Evolutionary conservation across 2,329 filamentous ascomycete genomes (phyloP), one percentile per base, ranked within the genome.

Genomic region (Colletotrichum shisoi): DNA sequence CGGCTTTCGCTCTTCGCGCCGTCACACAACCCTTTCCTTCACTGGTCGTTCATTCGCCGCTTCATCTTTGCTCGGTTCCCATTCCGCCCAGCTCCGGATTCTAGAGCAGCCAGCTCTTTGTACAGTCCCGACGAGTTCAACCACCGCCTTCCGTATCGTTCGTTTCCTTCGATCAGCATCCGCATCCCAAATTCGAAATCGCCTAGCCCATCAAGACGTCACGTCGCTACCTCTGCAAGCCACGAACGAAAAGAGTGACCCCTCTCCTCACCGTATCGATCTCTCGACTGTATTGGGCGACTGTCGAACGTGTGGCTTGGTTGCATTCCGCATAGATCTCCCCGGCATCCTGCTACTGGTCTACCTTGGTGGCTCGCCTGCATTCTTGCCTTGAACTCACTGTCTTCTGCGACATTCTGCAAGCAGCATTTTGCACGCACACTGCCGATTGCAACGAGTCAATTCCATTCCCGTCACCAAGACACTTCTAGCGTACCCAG

Each of bases 381-480:
- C 62, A 57, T 66, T 67, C 56, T 59, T 52, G 24, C 48, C 42
- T 19, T 49, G 48, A 24, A 65, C 27, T 51, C 49, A 45, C 37
- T 42, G 56, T 59, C 31, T 42, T 45, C 39, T 56, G 45, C 57
- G 44, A 61, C 66, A 57, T 68, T 68, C 66, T 67, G 66, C 66
- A 67, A 68, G 39, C 66, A 62, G 63, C 63, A 19, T 59, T 56
- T 53, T 52, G 42, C 54, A 42, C 57, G 17, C 46, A 19, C 15
- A 49, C 59, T 68, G 46, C 61, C 57, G 64, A 69, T 68, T 68
- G 60, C 65, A 56, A 60, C 68, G 60, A 69, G 54, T 68, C 65
- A 65, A 67, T 69, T 63, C 64, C 68, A 68, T 68, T 68, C 68
- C 65, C 65, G 64, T 67, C 64, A 64, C 61, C 64, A 56, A 67